Percentiles rank a stretch among this genome's conserved stretches.
Evolutionary conservation across 129 eudicot genomes (phyloP).

Genomic region (Saussurea involucrata): DNA sequence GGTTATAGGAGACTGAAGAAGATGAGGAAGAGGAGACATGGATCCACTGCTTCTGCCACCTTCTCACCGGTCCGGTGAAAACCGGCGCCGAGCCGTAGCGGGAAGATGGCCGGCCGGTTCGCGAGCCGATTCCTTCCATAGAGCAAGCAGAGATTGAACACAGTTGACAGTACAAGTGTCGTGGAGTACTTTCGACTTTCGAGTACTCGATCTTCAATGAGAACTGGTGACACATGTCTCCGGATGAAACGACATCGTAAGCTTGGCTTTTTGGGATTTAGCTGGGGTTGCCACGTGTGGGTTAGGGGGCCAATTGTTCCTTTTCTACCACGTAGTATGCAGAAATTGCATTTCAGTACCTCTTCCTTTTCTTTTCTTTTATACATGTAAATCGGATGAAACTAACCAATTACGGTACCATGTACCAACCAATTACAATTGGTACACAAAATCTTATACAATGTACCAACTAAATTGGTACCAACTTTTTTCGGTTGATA

Average conservation of each 20-base stretch:
- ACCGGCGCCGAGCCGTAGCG: conserved; percentile 60
- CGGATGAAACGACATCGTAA: conserved; percentile 20
- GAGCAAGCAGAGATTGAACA: neutral
- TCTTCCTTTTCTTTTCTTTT: too few relatives aligned
- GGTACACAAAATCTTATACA: too few relatives aligned
- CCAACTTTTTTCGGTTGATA: too few relatives aligned
- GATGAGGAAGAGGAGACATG: conserved; percentile 28
- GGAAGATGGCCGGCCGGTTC: conserved; percentile 64
- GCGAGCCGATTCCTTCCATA: conserved; percentile 65
- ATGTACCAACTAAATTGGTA: too few relatives aligned
- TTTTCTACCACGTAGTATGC: neutral
- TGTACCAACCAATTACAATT: too few relatives aligned
- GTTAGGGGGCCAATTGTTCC: neutral
- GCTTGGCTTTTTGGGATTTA: neutral
- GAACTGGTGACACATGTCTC: conserved; percentile 2
- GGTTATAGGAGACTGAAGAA: conserved; percentile 12
- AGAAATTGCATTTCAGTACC: neutral
- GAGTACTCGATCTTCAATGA: conserved; percentile 6
- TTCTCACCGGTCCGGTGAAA: conserved; percentile 66
- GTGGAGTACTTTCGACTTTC: neutral
- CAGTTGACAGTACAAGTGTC: conserved; percentile 26
- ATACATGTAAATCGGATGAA: too few relatives aligned
- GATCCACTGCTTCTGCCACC: conserved; percentile 88
- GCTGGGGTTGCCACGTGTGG: conserved; percentile 24
- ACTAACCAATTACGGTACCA: too few relatives aligned